A percentile compares a stretch with the other conserved stretches of the same genome.
These are phyloP conservation scores for Limnomonas spitsbergensis DNA, from an alignment of 139 green algal genomes.

Conservation along the genomic window DNA sequence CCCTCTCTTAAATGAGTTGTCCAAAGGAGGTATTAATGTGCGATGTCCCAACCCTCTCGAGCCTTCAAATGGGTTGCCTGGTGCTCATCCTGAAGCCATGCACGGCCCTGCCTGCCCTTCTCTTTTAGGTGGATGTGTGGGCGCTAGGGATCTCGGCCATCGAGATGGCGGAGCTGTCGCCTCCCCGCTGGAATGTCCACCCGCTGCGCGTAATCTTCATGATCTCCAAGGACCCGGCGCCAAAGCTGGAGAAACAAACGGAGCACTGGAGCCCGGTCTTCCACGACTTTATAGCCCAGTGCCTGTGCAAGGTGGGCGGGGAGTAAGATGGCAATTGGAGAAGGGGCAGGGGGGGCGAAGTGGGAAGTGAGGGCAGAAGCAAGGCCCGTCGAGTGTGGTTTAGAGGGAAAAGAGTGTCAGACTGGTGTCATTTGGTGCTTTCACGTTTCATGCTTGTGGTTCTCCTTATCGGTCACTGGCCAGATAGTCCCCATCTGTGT, in stretches of 20 bases:
- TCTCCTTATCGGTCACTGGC: too few species aligned
- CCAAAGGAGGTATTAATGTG: too few species aligned
- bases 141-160: slow-evolving; percentile 87
- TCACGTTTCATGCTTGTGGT: neutral
- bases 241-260: slow-evolving; percentile 54
- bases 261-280: slow-evolving; percentile 74
- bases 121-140: slow-evolving; percentile 85
- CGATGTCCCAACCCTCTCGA: too few species aligned
- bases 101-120: neutral
- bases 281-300: slow-evolving; percentile 80
- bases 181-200: slow-evolving; percentile 78
- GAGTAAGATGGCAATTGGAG: neutral
- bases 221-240: slow-evolving; percentile 79
- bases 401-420: too few species aligned
- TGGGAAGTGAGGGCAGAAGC: too few species aligned
- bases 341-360: neutral
- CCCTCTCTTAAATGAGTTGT: too few species aligned
- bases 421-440: too few species aligned
- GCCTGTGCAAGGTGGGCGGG: slow-evolving; percentile 71
- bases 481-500: too few species aligned
- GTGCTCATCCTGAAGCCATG: too few species aligned
- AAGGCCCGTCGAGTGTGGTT: too few species aligned
- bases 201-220: slow-evolving; percentile 94
- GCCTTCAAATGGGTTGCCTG: too few species aligned
- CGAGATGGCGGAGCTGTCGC: slow-evolving; percentile 86